phyloP scores from a whole-genome alignment of 2,329 filamentous ascomycete genomes.

The Penicillium olsonii region DNA sequence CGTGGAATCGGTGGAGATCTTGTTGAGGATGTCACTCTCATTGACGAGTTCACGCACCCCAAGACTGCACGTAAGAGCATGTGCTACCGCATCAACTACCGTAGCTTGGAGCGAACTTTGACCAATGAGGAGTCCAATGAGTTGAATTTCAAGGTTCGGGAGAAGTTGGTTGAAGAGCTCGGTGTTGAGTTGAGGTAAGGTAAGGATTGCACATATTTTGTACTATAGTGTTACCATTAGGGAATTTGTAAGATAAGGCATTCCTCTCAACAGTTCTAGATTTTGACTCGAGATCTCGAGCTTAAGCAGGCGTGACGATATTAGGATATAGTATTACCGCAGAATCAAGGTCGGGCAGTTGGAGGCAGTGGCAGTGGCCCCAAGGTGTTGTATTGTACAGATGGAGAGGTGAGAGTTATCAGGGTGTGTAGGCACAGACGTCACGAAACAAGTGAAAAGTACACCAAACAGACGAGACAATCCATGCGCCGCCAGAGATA shows the following conservation, averaged over 20 bases:
- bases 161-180: slow-evolving; percentile 66
- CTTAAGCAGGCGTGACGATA: background rate
- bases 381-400: slow-evolving; percentile 34
- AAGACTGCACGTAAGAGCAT: slow-evolving; percentile 79
- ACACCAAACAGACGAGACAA: slow-evolving; percentile 28
- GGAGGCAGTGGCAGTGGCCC: slow-evolving; percentile 9
- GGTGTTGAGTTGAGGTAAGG: slow-evolving; percentile 74
- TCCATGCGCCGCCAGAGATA: slow-evolving; percentile 33
- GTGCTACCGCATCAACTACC: slow-evolving; percentile 92
- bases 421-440: slow-evolving; percentile 15
- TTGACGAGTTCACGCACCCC: slow-evolving; percentile 87
- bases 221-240: slow-evolving; percentile 16
- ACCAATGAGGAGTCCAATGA: slow-evolving; percentile 78
- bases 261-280: background rate
- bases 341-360: slow-evolving; percentile 13
- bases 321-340: background rate
- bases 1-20: slow-evolving; percentile 77
- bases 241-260: slow-evolving; percentile 19
- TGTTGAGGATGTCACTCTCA: slow-evolving; percentile 82
- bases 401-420: slow-evolving; percentile 36
- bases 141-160: slow-evolving; percentile 69
- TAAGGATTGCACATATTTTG: slow-evolving; percentile 7
- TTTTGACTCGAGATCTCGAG: background rate
- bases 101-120: slow-evolving; percentile 86
- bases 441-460: slow-evolving; percentile 22